Conservation (phyloP, 1,284 basidiomycete genomes). For the Phellopilus nigrolimitatus region DNA sequence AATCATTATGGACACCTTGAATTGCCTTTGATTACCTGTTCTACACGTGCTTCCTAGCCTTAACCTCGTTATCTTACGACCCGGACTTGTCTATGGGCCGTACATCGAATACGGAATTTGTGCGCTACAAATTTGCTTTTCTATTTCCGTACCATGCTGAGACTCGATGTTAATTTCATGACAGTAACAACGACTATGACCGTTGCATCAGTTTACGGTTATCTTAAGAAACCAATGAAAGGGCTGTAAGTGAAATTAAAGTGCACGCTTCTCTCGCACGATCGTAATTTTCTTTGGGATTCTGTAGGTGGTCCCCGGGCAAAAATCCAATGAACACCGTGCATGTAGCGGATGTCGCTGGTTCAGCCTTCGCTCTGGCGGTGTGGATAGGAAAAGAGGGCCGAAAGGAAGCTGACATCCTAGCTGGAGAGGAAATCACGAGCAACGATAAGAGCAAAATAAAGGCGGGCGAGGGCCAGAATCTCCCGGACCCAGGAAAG, state of each 20-base stretch:
- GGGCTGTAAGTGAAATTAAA: constrained; percentile 52
- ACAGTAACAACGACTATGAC: constrained; percentile 65
- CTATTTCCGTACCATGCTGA: constrained; percentile 21
- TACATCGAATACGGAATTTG: constrained; percentile 66
- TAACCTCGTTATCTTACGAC: constrained; percentile 75
- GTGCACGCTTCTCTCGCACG: constrained; percentile 14
- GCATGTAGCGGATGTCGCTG: constrained; percentile 75
- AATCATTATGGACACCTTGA: not conserved
- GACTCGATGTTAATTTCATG: constrained; percentile 6
- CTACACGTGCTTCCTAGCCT: constrained; percentile 41
- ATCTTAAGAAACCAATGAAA: constrained; percentile 84
- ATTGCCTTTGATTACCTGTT: not conserved
- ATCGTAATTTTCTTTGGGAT: constrained; percentile 2
- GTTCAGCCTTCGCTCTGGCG: constrained; percentile 70
- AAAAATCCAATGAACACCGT: constrained; percentile 79
- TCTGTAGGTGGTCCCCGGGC: constrained; percentile 64
- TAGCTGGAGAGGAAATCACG: constrained; percentile 64
- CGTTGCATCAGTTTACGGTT: constrained; percentile 79
- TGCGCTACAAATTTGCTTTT: constrained; percentile 31
- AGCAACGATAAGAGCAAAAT: constrained; percentile 68
- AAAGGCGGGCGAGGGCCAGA: constrained; percentile 50
- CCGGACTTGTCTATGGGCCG: constrained; percentile 71
- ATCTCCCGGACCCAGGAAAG: constrained; percentile 48
- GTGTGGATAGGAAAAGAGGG: constrained; percentile 66
- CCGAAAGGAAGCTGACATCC: constrained; percentile 52